Conservation (phyloP, 495 filamentous ascomycete genomes). For the Xylaria nigripes region DNA sequence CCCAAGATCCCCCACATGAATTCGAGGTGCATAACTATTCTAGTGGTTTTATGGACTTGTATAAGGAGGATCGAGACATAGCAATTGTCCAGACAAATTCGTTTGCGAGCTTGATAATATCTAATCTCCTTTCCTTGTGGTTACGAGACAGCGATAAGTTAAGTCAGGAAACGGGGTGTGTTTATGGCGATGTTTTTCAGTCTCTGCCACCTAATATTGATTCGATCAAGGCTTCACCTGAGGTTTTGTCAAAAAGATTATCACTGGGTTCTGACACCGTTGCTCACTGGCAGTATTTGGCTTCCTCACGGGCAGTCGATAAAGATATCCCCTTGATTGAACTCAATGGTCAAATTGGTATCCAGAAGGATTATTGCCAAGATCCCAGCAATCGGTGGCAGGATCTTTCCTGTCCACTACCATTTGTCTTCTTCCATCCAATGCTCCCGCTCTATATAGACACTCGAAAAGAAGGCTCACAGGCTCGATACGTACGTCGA, state of each 20-base stretch:
- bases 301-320: conserved; percentile 46
- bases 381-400: conserved; percentile 69
- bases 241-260: conserved; percentile 38
- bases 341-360: conserved; percentile 76
- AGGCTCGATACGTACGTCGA: conserved; percentile 73
- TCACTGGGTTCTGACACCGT: conserved; percentile 32
- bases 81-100: conserved; percentile 53
- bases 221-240: conserved; percentile 23
- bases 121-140: conserved; percentile 63
- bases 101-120: conserved; percentile 59
- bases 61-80: conserved; percentile 52
- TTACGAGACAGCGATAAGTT: conserved; percentile 52
- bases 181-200: conserved; percentile 45
- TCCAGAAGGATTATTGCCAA: conserved; percentile 65
- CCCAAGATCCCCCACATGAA: conserved; percentile 47
- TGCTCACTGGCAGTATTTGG: conserved; percentile 65
- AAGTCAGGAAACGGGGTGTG: conserved; percentile 35
- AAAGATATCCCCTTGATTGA: conserved; percentile 71
- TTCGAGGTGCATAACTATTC: conserved; percentile 58
- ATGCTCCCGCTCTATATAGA: conserved; percentile 84
- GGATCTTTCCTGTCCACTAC: conserved; percentile 67
- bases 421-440: conserved; percentile 78
- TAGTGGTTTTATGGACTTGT: conserved; percentile 60
- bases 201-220: conserved; percentile 31
- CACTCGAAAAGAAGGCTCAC: conserved; percentile 72